Conservation (phyloP, 208 protist species). For the Histomonas meleagridis region DNA sequence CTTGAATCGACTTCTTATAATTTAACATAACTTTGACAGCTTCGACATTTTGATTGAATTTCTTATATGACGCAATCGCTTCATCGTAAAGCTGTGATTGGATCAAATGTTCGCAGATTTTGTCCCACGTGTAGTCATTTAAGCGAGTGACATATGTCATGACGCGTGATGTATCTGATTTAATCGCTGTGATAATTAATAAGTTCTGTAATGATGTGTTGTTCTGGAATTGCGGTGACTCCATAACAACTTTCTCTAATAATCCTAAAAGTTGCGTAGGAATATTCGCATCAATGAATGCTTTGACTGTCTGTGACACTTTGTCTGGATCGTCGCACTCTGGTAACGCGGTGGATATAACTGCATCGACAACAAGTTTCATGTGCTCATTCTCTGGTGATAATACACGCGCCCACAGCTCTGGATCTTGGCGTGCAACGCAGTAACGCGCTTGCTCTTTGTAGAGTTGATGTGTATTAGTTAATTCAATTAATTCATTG, state of each 20-base stretch:
- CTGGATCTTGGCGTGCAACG: conserved; percentile 81
- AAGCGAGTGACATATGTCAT: conserved; percentile 95
- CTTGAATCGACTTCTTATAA: conserved; percentile 77
- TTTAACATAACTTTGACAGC: conserved; percentile 88
- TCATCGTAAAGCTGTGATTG: conserved; percentile 81
- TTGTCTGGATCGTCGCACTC: conserved; percentile 83
- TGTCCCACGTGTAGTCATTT: conserved; percentile 89
- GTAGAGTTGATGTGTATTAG: conserved; percentile 84
- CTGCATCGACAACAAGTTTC: conserved; percentile 82
- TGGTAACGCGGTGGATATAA: conserved; percentile 92
- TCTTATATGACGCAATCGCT: conserved; percentile 94
- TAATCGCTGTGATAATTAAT: conserved; percentile 96
- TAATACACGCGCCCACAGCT: conserved; percentile 89
- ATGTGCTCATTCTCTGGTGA: conserved; percentile 70
- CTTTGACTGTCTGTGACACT: conserved; percentile 89
- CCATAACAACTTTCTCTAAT: conserved; percentile 97
- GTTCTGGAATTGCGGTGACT: conserved; percentile 78
- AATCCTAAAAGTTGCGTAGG: conserved; percentile 96
- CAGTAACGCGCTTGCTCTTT: conserved; percentile 84
- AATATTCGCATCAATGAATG: conserved; percentile 94
- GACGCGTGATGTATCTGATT: conserved; percentile 71
- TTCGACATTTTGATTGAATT: conserved; percentile 79
- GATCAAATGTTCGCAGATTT: conserved; percentile 83
- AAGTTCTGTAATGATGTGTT: conserved; percentile 98
- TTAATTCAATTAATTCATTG: conserved; percentile 84